A percentile compares a stretch with the other conserved stretches of the same genome.
Evolutionary conservation across 192 early-diverging fungal genomes (phyloP).

Genomic region (Linnemannia hyalina): DNA sequence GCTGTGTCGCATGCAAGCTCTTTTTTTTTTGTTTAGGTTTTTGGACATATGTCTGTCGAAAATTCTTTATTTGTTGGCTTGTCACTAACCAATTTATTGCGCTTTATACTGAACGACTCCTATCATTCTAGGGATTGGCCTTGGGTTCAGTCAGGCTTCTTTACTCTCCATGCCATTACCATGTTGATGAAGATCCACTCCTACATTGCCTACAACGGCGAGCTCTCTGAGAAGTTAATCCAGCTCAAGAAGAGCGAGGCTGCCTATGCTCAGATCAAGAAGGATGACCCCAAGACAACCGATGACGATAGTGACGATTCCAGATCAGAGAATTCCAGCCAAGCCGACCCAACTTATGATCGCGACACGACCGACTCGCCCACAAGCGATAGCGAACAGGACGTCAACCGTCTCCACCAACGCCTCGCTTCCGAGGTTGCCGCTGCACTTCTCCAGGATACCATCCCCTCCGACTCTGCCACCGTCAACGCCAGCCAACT

Average conservation of each 20-base stretch:
- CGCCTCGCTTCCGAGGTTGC: slow-evolving; percentile 22
- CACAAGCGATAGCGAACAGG: slow-evolving; percentile 13
- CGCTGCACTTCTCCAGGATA: slow-evolving; percentile 19
- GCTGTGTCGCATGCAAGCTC: not conserved
- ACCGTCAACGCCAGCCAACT: slow-evolving; percentile 17
- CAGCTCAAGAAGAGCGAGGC: slow-evolving; percentile 53
- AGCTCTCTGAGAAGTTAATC: slow-evolving; percentile 67
- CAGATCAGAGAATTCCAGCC: not conserved
- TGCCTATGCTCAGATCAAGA: slow-evolving; percentile 48
- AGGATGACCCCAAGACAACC: slow-evolving; percentile 15
- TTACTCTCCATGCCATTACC: slow-evolving; percentile 87
- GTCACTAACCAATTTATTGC: slow-evolving; percentile 30
- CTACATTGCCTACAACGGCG: slow-evolving; percentile 87
- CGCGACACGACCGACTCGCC: not conserved
- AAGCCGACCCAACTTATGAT: slow-evolving; percentile 5
- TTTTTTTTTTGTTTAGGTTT: not conserved
- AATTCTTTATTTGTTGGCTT: slow-evolving; percentile 52
- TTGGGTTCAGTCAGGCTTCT: slow-evolving; percentile 92
- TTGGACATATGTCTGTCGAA: slow-evolving; percentile 21
- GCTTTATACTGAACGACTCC: not conserved
- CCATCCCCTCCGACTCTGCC: not conserved
- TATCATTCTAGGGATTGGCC: slow-evolving; percentile 77
- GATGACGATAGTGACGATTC: slow-evolving; percentile 16
- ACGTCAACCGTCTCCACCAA: slow-evolving; percentile 9
- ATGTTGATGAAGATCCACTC: slow-evolving; percentile 98